Conservation (phyloP, 768 basidiomycete species). For the Auriscalpium orientale region DNA sequence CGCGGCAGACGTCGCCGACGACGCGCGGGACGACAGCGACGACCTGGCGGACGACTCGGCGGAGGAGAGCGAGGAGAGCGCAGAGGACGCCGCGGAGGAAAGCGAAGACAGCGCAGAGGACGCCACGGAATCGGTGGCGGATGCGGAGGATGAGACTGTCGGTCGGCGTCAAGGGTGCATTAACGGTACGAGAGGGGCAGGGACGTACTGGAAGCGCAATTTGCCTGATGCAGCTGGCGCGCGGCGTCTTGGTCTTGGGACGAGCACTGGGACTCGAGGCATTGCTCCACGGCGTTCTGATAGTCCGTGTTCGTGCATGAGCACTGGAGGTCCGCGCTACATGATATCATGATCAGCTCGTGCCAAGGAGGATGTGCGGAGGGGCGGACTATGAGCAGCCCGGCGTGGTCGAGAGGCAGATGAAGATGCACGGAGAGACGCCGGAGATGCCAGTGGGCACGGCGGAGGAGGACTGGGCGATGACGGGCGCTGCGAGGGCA, state of each 20-base stretch:
- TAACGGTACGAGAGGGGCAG: not conserved
- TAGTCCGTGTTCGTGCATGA: not conserved
- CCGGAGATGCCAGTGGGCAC: no score
- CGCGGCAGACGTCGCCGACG: not conserved
- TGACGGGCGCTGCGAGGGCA: no score
- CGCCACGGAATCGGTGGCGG: not conserved
- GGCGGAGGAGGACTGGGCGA: no score
- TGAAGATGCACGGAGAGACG: no score
- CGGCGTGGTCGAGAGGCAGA: no score
- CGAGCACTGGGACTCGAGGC: not conserved
- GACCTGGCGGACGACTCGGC: not conserved
- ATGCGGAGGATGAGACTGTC: not conserved
- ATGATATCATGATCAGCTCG: not conserved
- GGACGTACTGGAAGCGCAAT: not conserved
- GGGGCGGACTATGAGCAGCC: no score
- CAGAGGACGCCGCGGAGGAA: not conserved
- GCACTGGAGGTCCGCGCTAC: not conserved
- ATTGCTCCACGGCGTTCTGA: not conserved
- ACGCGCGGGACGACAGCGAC: not conserved
- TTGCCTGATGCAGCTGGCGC: not conserved
- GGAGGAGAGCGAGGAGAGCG: not conserved
- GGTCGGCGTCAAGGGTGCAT: not conserved
- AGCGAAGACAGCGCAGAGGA: not conserved
- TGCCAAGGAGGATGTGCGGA: not conserved
- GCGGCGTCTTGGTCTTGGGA: not conserved